phyloP scores from a whole-genome alignment of 805 yeast genomes.

The Sugiyamaella smithiae region DNA sequence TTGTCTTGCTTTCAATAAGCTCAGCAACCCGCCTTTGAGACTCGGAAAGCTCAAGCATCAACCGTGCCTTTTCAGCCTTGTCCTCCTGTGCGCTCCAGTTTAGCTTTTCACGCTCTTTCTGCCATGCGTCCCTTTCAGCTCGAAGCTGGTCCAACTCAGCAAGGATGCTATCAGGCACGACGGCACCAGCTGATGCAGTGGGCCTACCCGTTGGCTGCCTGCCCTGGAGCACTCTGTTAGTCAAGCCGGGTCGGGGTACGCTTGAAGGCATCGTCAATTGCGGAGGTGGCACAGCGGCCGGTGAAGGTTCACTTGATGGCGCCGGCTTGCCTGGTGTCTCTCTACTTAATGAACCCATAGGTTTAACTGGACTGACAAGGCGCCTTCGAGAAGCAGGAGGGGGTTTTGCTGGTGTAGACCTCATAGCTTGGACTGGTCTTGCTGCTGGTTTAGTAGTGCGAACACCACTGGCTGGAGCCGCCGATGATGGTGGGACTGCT shows the following conservation, averaged over 20 bases:
- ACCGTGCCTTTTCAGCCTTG: slow-evolving; percentile 32
- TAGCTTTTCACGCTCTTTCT: slow-evolving; percentile 34
- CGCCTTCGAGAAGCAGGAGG: slow-evolving; percentile 18
- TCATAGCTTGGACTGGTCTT: slow-evolving; percentile 9
- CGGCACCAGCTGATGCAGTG: background rate
- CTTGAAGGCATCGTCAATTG: background rate
- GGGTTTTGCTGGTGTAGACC: slow-evolving; percentile 13
- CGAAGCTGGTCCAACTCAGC: slow-evolving; percentile 44
- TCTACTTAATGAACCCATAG: background rate
- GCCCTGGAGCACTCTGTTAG: slow-evolving; percentile 10
- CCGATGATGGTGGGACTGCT: slow-evolving; percentile 21
- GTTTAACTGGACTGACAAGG: slow-evolving; percentile 19
- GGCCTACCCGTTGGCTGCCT: slow-evolving; percentile 5
- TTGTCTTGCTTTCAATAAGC: slow-evolving; percentile 25
- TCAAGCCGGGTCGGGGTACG: slow-evolving; percentile 11
- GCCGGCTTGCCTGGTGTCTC: slow-evolving; percentile 4
- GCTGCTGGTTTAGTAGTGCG: slow-evolving; percentile 14
- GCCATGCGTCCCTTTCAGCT: slow-evolving; percentile 52
- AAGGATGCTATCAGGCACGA: slow-evolving; percentile 9
- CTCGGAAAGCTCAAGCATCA: slow-evolving; percentile 36
- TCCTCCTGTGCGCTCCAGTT: slow-evolving; percentile 33
- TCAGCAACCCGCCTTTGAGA: slow-evolving; percentile 34
- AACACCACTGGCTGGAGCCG: slow-evolving; percentile 14
- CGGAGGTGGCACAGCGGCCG: background rate
- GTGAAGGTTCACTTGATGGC: slow-evolving; percentile 9